Conservation (phyloP, 352 stramenopile species). For the Globisporangium camurandrum region DNA sequence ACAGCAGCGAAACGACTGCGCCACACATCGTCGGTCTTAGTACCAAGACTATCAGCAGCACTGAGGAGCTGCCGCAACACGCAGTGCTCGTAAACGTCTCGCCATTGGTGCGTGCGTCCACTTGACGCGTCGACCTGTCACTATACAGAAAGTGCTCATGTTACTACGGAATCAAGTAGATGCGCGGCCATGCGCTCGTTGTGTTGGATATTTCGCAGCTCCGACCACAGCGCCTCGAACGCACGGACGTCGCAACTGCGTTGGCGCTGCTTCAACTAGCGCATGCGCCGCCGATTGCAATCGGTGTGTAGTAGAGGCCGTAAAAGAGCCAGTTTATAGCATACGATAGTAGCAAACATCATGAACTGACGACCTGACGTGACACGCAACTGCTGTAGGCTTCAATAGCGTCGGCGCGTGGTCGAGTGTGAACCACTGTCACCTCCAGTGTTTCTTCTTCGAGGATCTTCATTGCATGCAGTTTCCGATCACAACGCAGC, state of each 20-base stretch:
- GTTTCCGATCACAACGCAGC: conserved; percentile 37
- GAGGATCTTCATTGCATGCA: conserved; percentile 11
- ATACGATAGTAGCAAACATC: not conserved
- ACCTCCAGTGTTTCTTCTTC: conserved; percentile 63
- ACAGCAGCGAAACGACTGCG: conserved; percentile 2
- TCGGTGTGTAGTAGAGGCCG: conserved; percentile 29
- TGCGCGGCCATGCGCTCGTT: conserved; percentile 51
- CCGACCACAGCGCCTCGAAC: conserved; percentile 30
- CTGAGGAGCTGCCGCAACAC: conserved; percentile 3
- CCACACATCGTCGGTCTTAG: not conserved
- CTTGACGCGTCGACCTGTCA: not conserved
- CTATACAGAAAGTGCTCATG: too few relatives aligned
- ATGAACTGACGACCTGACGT: not conserved
- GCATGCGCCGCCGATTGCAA: conserved; percentile 26
- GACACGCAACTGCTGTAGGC: conserved; percentile 12
- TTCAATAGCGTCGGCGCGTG: conserved; percentile 73
- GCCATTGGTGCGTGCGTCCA: conserved; percentile 34
- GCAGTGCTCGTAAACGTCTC: conserved; percentile 59
- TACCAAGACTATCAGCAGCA: too few relatives aligned
- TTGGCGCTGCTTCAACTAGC: conserved; percentile 19
- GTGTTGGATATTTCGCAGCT: conserved; percentile 34
- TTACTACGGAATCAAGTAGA: too few relatives aligned
- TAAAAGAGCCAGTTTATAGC: not conserved
- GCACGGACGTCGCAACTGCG: conserved; percentile 17
- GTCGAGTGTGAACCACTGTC: conserved; percentile 74